Evolutionary conservation across 345 rosid species (phyloP).

Genomic region (Gossypium mustelinum): DNA sequence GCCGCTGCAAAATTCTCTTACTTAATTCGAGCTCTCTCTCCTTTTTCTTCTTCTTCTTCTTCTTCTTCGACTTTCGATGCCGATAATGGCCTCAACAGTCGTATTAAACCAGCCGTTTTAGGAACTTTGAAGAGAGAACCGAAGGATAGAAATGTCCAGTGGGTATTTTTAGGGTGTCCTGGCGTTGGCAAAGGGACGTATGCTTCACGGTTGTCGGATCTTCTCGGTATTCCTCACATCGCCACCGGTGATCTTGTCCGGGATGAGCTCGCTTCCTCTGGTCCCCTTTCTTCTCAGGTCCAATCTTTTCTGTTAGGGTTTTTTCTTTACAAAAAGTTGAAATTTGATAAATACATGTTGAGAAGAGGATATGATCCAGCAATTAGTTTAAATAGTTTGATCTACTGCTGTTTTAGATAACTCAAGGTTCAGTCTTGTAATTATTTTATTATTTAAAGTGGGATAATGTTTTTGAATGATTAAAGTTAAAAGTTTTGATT

Average conservation of each 20-base stretch:
- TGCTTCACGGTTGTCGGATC: constrained; percentile 78
- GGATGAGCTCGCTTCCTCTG: constrained; percentile 74
- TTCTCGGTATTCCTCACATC: constrained; percentile 88
- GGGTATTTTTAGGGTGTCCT: constrained; percentile 98
- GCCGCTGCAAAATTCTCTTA: constrained; percentile 15
- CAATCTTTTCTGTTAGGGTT: not conserved
- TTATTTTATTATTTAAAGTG: not conserved
- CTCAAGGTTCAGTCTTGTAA: not conserved
- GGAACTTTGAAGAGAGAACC: constrained; percentile 22
- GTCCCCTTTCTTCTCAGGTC: constrained; percentile 79
- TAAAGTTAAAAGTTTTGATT: not conserved
- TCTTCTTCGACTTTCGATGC: constrained; percentile 37
- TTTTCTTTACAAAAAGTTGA: not conserved
- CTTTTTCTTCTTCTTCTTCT: constrained; percentile 5
- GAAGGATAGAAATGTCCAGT: constrained; percentile 55
- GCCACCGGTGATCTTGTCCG: constrained; percentile 99
- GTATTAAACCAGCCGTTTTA: constrained; percentile 19
- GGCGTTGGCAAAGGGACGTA: constrained; percentile 98
- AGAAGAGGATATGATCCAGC: not conserved
- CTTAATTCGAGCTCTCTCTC: constrained; percentile 23
- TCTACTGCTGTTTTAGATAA: not conserved
- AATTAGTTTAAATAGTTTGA: not conserved
- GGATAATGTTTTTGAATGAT: not conserved
- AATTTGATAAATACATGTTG: not conserved
- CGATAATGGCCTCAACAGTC: constrained; percentile 28